Percentiles rank a stretch among this genome's conserved stretches.
These are phyloP conservation scores for Apiospora hydei DNA, from an alignment of 2,329 filamentous ascomycete species.

Conservation along the genomic window DNA sequence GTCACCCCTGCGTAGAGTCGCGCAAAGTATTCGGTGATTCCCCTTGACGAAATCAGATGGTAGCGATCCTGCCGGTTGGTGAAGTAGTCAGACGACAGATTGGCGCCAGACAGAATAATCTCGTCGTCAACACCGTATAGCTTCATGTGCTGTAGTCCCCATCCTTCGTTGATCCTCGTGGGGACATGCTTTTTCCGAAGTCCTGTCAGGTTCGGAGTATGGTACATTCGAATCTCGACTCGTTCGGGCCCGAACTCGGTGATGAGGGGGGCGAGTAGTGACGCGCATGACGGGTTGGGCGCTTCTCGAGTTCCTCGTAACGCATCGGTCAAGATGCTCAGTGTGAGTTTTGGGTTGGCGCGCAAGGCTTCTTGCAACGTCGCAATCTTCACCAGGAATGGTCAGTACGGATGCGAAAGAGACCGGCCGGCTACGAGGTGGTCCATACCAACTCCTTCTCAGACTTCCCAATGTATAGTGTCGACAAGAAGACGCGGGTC, in stretches of 20 bases:
- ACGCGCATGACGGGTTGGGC: constrained; percentile 85
- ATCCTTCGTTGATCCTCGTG: constrained; percentile 93
- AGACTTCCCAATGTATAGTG: constrained; percentile 92
- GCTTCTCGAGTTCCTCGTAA: constrained; percentile 91
- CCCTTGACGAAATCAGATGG: constrained; percentile 82
- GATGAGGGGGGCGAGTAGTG: constrained; percentile 83
- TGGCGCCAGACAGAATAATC: constrained; percentile 93
- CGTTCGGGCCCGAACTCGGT: constrained; percentile 82
- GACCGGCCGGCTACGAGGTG: neutral
- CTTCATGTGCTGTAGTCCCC: constrained; percentile 99
- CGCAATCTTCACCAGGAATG: constrained; percentile 62
- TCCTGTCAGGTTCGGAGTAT: constrained; percentile 94
- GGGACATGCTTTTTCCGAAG: constrained; percentile 84
- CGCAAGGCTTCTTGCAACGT: constrained; percentile 79
- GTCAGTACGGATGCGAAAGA: constrained; percentile 26
- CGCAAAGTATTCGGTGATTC: constrained; percentile 84
- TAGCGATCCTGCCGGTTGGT: constrained; percentile 95
- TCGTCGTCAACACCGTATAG: constrained; percentile 95
- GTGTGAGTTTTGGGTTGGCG: constrained; percentile 75
- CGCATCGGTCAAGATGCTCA: constrained; percentile 92
- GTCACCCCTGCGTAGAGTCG: constrained; percentile 79
- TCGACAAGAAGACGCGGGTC: constrained; percentile 88
- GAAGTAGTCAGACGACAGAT: constrained; percentile 93
- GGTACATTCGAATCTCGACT: constrained; percentile 96
- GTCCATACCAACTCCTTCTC: constrained; percentile 78